Evolutionary conservation across 2,329 filamentous ascomycete species (phyloP).

Genomic region (Fusarium humuli): DNA sequence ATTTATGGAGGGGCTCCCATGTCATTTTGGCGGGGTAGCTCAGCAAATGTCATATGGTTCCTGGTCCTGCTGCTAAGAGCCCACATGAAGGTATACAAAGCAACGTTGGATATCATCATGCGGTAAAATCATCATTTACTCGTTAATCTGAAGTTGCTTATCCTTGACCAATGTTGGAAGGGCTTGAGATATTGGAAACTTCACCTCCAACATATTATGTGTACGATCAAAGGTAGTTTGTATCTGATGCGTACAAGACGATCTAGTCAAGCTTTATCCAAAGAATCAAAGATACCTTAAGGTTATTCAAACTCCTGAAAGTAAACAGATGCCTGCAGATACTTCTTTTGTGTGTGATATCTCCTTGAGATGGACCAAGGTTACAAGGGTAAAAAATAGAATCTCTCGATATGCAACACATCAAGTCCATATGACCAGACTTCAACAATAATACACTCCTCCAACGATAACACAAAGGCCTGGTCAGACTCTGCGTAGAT

Average conservation of each 20-base stretch:
- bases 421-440: not conserved
- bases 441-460: not conserved
- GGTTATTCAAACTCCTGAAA: not conserved
- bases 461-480: not conserved
- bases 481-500: not conserved
- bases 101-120: not conserved
- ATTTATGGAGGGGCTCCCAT: conserved; percentile 42
- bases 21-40: conserved; percentile 36
- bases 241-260: not conserved
- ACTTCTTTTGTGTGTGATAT: not conserved
- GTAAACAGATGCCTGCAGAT: accelerated
- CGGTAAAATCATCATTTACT: not conserved
- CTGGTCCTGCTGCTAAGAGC: not conserved
- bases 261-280: not conserved
- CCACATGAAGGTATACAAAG: not conserved
- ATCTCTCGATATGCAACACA: not conserved
- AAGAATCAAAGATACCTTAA: not conserved
- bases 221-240: no score
- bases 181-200: not conserved
- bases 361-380: not conserved
- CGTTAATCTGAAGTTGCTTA: not conserved
- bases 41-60: not conserved
- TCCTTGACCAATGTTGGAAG: no score
- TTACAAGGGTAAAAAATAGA: not conserved
- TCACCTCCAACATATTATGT: not conserved